Evolutionary conservation across 2,329 filamentous ascomycete species (phyloP), one percentile per base, ranked within the genome.

Genomic region (Claviceps capensis): DNA sequence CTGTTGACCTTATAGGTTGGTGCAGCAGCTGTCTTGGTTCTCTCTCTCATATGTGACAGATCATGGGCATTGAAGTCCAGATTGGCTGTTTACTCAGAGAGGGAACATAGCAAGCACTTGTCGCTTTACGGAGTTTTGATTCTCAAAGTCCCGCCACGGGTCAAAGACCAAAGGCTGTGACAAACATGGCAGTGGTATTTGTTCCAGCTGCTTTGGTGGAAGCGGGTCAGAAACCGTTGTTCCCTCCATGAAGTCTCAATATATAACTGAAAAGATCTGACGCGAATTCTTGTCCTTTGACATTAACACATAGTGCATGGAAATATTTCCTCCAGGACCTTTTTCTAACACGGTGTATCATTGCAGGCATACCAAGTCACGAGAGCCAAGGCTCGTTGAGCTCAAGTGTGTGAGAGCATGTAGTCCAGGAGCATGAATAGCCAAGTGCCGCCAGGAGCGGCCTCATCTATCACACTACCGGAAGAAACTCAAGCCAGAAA

Each of bases 231-330:
- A 71, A 78, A 66, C 77, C 76, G 75, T 64, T 69, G 74, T 22
- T 60, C 66, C 65, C 63, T 68, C 71, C 56, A 65, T 78, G 73
- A 78, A 65, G 76, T 71, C 65, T 62, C 52, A 67, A 61, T 61
- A 60, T 66, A 63, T 75, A 78, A 85, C 81, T 85, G 81, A 85
- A 85, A 86, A 86, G 82, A 86, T 77, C 83, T 86, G 83, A 86
- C 74, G 58, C 59, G 56, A 54, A 57, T 53, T 44, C 8, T 16
- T 51, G 8, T 44, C 46, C 45, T 44, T 54, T 44, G 42, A 36
- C 40, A 48, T 50, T 49, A 43, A 17, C 30, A 34, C 17, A 13
- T 17, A 16, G 22, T 46, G 19, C 22, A 47, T 47, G 40, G 6
- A 11, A 36, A n/a, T 16, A n/a, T 11, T 17, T 19, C 16, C 26